These are phyloP conservation scores for Penicillium canescens DNA, from an alignment of 495 filamentous ascomycete genomes.

Conservation along the genomic window DNA sequence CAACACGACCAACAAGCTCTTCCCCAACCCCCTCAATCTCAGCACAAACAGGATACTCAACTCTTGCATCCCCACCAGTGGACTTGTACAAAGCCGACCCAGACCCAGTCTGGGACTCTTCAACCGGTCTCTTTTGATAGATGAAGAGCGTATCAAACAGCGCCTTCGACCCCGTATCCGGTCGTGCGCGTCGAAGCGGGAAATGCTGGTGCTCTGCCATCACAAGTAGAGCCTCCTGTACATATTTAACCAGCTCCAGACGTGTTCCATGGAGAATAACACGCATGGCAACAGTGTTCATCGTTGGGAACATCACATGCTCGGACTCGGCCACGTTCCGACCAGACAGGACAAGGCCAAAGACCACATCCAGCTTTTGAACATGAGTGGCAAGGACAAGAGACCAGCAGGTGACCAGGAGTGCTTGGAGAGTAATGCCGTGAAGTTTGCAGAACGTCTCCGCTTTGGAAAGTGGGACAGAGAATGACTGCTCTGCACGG, in stretches of 20 bases:
- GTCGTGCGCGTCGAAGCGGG: slow-evolving; percentile 37
- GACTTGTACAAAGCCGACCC: slow-evolving; percentile 49
- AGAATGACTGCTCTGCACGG: slow-evolving; percentile 32
- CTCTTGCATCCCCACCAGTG: slow-evolving; percentile 56
- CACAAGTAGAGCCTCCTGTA: slow-evolving; percentile 67
- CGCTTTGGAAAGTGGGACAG: slow-evolving; percentile 29
- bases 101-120: background rate
- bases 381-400: slow-evolving; percentile 63
- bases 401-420: slow-evolving; percentile 68
- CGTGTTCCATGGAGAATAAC: slow-evolving; percentile 39
- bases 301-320: slow-evolving; percentile 75
- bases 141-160: slow-evolving; percentile 87
- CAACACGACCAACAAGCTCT: slow-evolving; percentile 64
- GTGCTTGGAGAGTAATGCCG: slow-evolving; percentile 71
- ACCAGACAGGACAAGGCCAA: slow-evolving; percentile 74
- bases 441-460: slow-evolving; percentile 54
- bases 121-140: slow-evolving; percentile 59
- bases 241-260: slow-evolving; percentile 38
- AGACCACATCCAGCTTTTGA: slow-evolving; percentile 65
- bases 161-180: slow-evolving; percentile 20
- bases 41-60: slow-evolving; percentile 78
- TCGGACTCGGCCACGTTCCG: slow-evolving; percentile 68
- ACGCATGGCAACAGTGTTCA: slow-evolving; percentile 79
- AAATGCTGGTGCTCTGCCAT: slow-evolving; percentile 55
- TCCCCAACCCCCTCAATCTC: slow-evolving; percentile 67